Evolutionary conservation across 1,284 basidiomycete genomes (phyloP).

Genomic region (Fomitopsis pinicola): DNA sequence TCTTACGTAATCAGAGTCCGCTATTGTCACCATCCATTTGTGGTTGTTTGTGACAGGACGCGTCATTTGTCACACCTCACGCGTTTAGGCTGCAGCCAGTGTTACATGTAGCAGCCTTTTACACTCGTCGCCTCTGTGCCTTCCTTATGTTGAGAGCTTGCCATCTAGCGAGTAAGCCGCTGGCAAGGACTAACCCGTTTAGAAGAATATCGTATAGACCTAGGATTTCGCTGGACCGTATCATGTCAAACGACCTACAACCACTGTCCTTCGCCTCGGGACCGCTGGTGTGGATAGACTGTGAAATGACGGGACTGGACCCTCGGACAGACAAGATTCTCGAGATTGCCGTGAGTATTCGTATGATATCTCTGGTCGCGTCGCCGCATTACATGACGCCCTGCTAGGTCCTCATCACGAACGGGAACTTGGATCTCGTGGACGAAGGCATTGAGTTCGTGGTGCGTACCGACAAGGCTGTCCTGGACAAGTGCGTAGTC

Average conservation of each 20-base stretch:
- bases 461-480: slow-evolving; percentile 58
- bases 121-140: not conserved
- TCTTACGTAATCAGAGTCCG: not conserved
- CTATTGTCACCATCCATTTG: not conserved
- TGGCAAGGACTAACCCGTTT: not conserved
- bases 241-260: slow-evolving; percentile 4
- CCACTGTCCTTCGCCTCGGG: slow-evolving; percentile 47
- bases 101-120: not conserved
- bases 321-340: slow-evolving; percentile 65
- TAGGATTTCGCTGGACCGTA: not conserved
- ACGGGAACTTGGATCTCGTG: slow-evolving; percentile 71
- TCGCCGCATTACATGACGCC: not conserved
- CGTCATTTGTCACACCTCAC: not conserved
- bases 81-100: too few relatives aligned
- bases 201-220: not conserved
- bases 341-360: slow-evolving; percentile 59
- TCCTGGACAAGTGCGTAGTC: slow-evolving; percentile 54
- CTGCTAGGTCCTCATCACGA: slow-evolving; percentile 71
- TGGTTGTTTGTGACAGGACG: not conserved
- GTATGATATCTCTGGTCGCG: not conserved
- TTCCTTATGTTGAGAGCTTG: not conserved
- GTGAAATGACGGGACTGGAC: slow-evolving; percentile 81
- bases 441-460: slow-evolving; percentile 75
- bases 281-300: slow-evolving; percentile 86
- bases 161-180: not conserved